Percentiles rank a stretch among this genome's conserved stretches.
Evolutionary conservation across 2,329 filamentous ascomycete species (phyloP).

Genomic region (Fusarium tupiense): DNA sequence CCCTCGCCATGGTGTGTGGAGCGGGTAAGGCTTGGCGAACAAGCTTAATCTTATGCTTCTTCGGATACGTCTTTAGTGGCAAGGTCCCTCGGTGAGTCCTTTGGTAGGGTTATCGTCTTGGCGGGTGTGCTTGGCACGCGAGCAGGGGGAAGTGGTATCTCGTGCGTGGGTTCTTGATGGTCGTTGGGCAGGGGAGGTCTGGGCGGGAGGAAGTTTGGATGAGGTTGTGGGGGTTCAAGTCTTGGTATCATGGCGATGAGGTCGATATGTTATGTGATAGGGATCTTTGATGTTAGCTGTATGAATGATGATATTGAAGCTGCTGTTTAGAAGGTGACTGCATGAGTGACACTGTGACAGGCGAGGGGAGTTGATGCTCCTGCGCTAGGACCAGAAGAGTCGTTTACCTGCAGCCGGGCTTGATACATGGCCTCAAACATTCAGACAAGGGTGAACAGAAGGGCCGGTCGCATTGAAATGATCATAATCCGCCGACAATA

Average conservation of each 20-base stretch:
- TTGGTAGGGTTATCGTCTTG: slow-evolving; percentile 17
- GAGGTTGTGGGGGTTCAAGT: neutral
- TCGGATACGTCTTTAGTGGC: neutral
- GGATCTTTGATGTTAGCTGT: too few species aligned
- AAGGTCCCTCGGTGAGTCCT: neutral
- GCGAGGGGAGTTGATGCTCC: neutral
- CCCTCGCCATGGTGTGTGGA: slow-evolving; percentile 25
- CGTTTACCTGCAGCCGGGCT: neutral
- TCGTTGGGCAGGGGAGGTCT: slow-evolving; percentile 16
- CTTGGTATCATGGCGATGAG: neutral
- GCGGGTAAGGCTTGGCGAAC: slow-evolving; percentile 35
- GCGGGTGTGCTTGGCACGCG: slow-evolving; percentile 25
- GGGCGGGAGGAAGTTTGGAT: neutral
- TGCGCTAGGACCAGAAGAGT: neutral
- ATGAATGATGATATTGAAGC: too few species aligned
- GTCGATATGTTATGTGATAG: accelerated
- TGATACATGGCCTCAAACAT: neutral
- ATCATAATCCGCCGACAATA: neutral
- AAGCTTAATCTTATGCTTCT: slow-evolving; percentile 44
- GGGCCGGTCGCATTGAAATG: neutral
- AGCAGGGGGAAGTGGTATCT: neutral
- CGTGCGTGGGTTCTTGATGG: slow-evolving; percentile 30
- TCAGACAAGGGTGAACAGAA: accelerated
- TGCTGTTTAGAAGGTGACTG: too few species aligned
- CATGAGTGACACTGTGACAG: neutral